phyloP scores from a whole-genome alignment of 140 eudicot species.

The Oenanthe javanica region DNA sequence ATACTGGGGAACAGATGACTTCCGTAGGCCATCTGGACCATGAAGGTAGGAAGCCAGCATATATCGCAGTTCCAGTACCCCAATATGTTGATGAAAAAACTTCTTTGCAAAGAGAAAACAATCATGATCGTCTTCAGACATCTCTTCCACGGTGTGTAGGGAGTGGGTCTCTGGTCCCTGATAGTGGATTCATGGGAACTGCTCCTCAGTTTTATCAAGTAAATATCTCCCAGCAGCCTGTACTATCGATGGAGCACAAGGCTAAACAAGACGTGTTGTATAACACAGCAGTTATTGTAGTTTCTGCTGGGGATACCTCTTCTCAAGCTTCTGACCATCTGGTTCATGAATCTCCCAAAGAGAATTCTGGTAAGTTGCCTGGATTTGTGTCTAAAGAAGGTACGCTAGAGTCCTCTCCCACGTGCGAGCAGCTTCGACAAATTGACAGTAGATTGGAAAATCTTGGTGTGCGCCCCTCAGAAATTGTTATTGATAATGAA shows the following conservation, averaged over 20 bases:
- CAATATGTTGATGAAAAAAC: constrained; percentile 29
- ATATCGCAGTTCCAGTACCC: constrained; percentile 14
- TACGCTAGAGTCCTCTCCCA: constrained; percentile 22
- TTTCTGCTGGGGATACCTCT: constrained; percentile 28
- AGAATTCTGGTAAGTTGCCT: constrained; percentile 31
- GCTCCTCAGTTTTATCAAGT: constrained; percentile 33
- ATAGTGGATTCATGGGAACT: constrained; percentile 32
- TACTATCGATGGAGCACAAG: constrained; percentile 36
- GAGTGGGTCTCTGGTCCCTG: constrained; percentile 31
- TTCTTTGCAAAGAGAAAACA: constrained; percentile 24
- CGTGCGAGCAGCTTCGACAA: constrained; percentile 44
- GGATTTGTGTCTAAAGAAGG: constrained; percentile 37
- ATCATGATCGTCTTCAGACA: constrained; percentile 33
- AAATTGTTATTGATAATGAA: constrained; percentile 30
- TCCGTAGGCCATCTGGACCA: constrained; percentile 10
- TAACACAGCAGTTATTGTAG: constrained; percentile 28
- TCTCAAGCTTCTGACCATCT: constrained; percentile 31
- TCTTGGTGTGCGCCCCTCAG: constrained; percentile 44
- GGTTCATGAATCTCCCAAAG: constrained; percentile 49
- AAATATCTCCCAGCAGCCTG: constrained; percentile 30
- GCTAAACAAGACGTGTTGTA: constrained; percentile 23
- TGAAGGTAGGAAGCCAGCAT: constrained; percentile 21
- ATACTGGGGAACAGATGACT: constrained; percentile 15
- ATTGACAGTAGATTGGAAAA: constrained; percentile 64
- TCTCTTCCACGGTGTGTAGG: constrained; percentile 26